Base-by-base conservation (phyloP, 1,284 basidiomycete species). In the Apiotrichum gracile region DNA sequence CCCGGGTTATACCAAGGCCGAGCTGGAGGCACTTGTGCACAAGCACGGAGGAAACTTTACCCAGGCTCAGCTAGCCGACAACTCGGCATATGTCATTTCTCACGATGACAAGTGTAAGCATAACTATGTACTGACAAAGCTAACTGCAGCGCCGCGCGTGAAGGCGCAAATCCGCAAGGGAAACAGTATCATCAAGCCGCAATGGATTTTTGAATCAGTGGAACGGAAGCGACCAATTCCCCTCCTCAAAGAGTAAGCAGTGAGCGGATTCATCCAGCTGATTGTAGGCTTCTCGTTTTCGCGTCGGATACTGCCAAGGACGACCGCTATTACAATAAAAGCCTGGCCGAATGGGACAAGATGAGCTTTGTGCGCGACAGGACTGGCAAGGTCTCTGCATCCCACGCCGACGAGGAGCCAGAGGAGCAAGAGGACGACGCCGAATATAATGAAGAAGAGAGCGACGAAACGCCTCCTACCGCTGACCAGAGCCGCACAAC, bases 181-280 rank as follows among this genome's bases (percentile, higher is more conserved):
- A 1, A 61, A 85, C 57, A 86, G 89, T 64, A 81, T 93, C 46
- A 76, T 94, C 51, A 83, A 80, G 50, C 88, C 91, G 0, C 75
- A 80, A 29, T 96, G 91, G 90, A 78, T 96, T 46, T 69, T 79
- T 41, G 87, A 91, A 64, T 90, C 85, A n/a, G 79, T 92, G 40
- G 76, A 79, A 4, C 75, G 78, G 27, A 79, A 78, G 16, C 74
- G 80, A 50, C 73, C 78, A 16, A 67, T 84, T 14, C 84, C 88
- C 0, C 70, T 91, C 43, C 78, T 76, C 33, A 83, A 85, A 69
- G 86, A 82, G 88, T 91, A 66, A 42, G 71, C 33, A 83, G 84
- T 69, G 86, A 82, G 87, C 91, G 66, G 42, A 70, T 57, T 27
- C 45, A 45, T 27, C 12, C 31, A n/a, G 0, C 47, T 55, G 29